Evolutionary conservation across 202 grass and related monocot genomes (phyloP).

Genomic region (Sporobolus alterniflorus): DNA sequence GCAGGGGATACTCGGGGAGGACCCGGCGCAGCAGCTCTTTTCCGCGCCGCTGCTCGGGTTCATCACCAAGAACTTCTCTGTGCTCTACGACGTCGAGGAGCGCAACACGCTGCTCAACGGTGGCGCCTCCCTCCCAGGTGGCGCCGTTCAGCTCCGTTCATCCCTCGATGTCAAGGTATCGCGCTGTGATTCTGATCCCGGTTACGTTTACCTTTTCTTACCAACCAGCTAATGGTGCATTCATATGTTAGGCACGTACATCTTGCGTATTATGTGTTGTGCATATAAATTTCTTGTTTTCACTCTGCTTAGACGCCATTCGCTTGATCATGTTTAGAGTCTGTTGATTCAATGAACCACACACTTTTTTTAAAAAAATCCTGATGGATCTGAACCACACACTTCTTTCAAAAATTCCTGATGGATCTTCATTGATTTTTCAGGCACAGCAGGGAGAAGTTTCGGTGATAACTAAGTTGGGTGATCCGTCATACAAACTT

Average conservation of each 20-base stretch:
- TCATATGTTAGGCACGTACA: not conserved
- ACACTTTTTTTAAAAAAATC: not conserved
- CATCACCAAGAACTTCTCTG: conserved; percentile 72
- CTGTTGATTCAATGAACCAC: not conserved
- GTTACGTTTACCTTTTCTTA: not conserved
- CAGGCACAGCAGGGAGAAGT: conserved; percentile 81
- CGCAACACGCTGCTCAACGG: conserved; percentile 74
- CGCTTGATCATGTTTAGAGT: not conserved
- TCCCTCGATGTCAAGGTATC: conserved; percentile 86
- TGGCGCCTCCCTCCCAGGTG: conserved; percentile 50
- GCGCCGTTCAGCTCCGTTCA: conserved; percentile 57
- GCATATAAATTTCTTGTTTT: not conserved
- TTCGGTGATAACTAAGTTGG: conserved; percentile 71
- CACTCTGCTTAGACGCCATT: not conserved
- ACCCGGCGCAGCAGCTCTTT: conserved; percentile 48
- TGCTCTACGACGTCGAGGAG: conserved; percentile 75
- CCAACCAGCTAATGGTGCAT: not conserved
- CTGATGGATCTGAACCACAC: not conserved
- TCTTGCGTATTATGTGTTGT: not conserved
- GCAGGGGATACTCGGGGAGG: not conserved
- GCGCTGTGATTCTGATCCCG: not conserved
- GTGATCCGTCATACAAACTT: conserved; percentile 87
- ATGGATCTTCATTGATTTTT: conserved; percentile 41
- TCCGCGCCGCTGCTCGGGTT: conserved; percentile 57
- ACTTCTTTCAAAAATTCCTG: not conserved